These are phyloP conservation scores for Zea luxurians DNA, from an alignment of 176 grass and related monocot genomes.

Conservation along the genomic window DNA sequence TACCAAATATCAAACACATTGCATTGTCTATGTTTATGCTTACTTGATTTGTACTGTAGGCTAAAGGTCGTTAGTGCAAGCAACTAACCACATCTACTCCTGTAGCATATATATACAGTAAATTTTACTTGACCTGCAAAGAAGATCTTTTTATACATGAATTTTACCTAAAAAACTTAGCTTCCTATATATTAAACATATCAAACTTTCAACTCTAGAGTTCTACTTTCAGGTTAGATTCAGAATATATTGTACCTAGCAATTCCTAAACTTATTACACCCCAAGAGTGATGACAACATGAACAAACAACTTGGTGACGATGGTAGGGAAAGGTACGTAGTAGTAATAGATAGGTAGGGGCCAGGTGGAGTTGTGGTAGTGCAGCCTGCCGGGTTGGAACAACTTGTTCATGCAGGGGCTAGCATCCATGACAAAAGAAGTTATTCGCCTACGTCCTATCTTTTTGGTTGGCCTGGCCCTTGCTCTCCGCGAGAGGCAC, in stretches of 20 bases:
- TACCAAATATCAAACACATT: too few relatives aligned
- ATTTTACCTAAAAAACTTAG: not conserved
- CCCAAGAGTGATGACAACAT: not conserved
- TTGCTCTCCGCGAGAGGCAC: conserved; percentile 9
- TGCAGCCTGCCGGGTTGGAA: not conserved
- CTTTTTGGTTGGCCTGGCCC: conserved; percentile 9
- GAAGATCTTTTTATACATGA: not conserved
- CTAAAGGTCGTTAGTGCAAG: too few relatives aligned
- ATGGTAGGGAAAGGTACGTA: not conserved
- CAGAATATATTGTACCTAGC: not conserved
- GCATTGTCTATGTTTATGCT: too few relatives aligned
- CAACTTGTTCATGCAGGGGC: not conserved
- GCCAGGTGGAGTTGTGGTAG: not conserved
- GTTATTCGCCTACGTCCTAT: not conserved
- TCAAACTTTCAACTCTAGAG: not conserved
- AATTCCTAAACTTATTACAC: not conserved
- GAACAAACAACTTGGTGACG: not conserved
- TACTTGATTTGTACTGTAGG: too few relatives aligned
- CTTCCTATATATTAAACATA: not conserved
- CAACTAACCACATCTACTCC: too few relatives aligned
- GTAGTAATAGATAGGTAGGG: not conserved
- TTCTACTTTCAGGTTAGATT: not conserved
- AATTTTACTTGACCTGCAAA: not conserved
- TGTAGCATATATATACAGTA: not conserved
- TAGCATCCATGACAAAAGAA: not conserved